Conservation (phyloP, 768 basidiomycete species). For the Lactarius pseudohatsudake region DNA sequence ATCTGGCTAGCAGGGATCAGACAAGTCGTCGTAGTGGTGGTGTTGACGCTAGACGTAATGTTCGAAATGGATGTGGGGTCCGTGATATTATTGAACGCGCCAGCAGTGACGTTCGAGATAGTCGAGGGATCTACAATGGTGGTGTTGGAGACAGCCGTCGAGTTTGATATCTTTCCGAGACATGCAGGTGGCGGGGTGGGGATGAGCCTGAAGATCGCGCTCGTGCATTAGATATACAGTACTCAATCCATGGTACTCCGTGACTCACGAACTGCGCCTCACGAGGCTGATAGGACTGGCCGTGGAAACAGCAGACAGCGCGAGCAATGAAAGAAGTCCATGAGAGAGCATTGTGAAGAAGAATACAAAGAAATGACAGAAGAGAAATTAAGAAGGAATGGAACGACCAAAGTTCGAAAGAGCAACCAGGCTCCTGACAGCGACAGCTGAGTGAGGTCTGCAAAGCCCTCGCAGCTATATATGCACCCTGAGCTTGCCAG, state of each 20-base stretch:
- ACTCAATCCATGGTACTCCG: not conserved
- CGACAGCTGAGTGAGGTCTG: conserved; percentile 3
- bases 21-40: conserved; percentile 13
- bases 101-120: not conserved
- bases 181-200: conserved; percentile 23
- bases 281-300: conserved; percentile 19
- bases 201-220: conserved; percentile 13
- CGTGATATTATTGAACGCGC: not conserved
- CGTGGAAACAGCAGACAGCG: conserved; percentile 3
- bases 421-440: conserved; percentile 28
- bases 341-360: conserved; percentile 12
- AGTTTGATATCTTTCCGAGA: conserved; percentile 5
- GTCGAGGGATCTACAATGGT: not conserved
- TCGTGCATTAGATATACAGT: not conserved
- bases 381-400: conserved; percentile 19
- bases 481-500: not conserved
- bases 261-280: conserved; percentile 22
- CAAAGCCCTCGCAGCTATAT: conserved; percentile 8
- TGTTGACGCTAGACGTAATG: not conserved
- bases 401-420: conserved; percentile 18
- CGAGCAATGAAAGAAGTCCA: conserved; percentile 16
- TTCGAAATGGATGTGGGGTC: conserved; percentile 6
- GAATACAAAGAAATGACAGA: conserved; percentile 9
- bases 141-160: not conserved
- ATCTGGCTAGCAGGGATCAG: conserved; percentile 4